A percentile compares a stretch with the other conserved stretches of the same genome.
These are phyloP conservation scores for Coemansia sp. DNA, from an alignment of 192 early-diverging fungal species.

Conservation along the genomic window DNA sequence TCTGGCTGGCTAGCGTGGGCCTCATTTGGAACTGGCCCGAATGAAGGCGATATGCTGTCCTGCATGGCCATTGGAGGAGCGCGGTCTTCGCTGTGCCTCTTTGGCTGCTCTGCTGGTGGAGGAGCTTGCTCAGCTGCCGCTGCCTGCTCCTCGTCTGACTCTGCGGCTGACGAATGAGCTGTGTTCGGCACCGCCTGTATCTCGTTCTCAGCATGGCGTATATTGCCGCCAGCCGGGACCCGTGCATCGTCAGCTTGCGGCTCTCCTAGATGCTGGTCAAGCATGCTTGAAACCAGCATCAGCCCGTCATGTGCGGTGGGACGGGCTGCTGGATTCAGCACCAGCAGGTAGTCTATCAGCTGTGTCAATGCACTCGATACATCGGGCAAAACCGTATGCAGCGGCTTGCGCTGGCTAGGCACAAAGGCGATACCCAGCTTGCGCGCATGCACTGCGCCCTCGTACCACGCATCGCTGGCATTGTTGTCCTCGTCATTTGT, in stretches of 20 bases:
- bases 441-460: slow-evolving; percentile 65
- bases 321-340: slow-evolving; percentile 74
- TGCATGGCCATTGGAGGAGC: not conserved
- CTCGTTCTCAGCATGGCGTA: not conserved
- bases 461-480: slow-evolving; percentile 58
- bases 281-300: slow-evolving; percentile 44
- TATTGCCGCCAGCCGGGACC: not conserved
- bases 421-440: slow-evolving; percentile 68
- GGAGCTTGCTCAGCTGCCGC: no score
- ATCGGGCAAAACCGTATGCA: slow-evolving; percentile 59
- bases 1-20: not conserved
- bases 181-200: slow-evolving; percentile 4
- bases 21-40: no score
- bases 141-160: not conserved
- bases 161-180: not conserved
- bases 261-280: slow-evolving; percentile 39
- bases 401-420: slow-evolving; percentile 52
- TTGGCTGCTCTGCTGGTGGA: no score
- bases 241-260: slow-evolving; percentile 17
- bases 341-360: slow-evolving; percentile 69
- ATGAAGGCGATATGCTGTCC: no score
- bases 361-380: slow-evolving; percentile 58
- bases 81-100: not conserved
- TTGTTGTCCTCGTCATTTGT: not conserved
- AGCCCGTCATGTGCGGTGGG: slow-evolving; percentile 75